These are phyloP conservation scores for Fusarium lyarnte DNA, from an alignment of 2,329 filamentous ascomycete species.

Conservation along the genomic window DNA sequence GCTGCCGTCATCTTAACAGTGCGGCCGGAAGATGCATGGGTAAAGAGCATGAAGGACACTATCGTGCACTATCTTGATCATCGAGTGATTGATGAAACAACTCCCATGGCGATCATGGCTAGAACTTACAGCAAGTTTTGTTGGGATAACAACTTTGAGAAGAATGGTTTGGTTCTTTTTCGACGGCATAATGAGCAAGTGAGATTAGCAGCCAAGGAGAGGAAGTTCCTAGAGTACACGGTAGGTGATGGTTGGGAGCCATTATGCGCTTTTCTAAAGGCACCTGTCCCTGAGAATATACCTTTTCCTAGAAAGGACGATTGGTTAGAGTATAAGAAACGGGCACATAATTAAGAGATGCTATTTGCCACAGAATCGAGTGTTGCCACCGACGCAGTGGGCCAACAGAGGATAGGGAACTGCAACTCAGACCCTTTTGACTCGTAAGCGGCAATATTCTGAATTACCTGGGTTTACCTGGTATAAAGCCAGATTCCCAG, in stretches of 20 bases:
- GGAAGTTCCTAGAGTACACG: not conserved
- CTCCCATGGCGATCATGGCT: not conserved
- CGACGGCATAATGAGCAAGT: not conserved
- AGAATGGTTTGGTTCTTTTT: not conserved
- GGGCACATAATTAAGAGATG: not conserved
- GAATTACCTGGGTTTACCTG: too few relatives aligned
- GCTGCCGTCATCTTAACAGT: not conserved
- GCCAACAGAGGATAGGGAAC: too few relatives aligned
- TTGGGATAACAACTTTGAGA: not conserved
- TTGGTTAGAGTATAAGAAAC: not conserved
- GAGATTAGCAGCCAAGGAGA: fast-evolving
- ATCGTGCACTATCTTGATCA: not conserved
- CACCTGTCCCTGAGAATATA: not conserved
- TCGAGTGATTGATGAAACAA: not conserved
- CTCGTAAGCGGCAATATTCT: too few relatives aligned
- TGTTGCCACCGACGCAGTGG: too few relatives aligned
- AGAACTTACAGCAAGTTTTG: not conserved
- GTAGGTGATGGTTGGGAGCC: not conserved
- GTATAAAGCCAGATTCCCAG: too few relatives aligned
- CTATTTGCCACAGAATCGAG: too few relatives aligned
- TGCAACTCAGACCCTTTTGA: too few relatives aligned
- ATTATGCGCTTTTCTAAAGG: not conserved
- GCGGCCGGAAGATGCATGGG: not conserved
- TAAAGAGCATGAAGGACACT: not conserved
- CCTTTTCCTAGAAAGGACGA: not conserved